phyloP scores from a whole-genome alignment of 169 alveolate species.

The Plasmodium berghei region DNA sequence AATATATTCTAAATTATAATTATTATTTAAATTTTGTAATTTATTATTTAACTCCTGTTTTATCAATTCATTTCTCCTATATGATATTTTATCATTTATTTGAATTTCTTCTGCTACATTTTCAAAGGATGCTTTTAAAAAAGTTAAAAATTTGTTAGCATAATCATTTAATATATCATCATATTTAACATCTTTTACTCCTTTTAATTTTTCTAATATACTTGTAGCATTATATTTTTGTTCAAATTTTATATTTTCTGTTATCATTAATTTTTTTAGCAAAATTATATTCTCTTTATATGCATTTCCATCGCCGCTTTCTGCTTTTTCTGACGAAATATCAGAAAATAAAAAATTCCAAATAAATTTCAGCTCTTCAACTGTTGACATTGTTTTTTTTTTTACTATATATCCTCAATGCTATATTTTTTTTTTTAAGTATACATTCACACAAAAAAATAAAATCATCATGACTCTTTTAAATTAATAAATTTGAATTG shows the following conservation, averaged over 20 bases:
- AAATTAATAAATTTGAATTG: too few relatives aligned
- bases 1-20: constrained; percentile 70
- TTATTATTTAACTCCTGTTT: constrained; percentile 70
- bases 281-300: constrained; percentile 66
- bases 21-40: constrained; percentile 51
- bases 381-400: constrained; percentile 49
- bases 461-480: not conserved
- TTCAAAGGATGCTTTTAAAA: constrained; percentile 71
- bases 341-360: constrained; percentile 71
- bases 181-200: constrained; percentile 48
- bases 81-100: constrained; percentile 67
- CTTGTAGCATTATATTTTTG: constrained; percentile 66
- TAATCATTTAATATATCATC: constrained; percentile 66
- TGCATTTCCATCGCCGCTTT: constrained; percentile 24
- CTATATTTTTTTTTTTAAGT: not conserved
- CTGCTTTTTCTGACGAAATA: constrained; percentile 38
- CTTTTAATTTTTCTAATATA: constrained; percentile 68
- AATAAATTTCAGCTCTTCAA: constrained; percentile 68
- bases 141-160: constrained; percentile 62
- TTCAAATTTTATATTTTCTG: constrained; percentile 69
- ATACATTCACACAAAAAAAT: not conserved
- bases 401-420: not conserved
- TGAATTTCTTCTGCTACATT: constrained; percentile 73
- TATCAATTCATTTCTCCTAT: constrained; percentile 72
- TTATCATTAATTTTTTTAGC: constrained; percentile 63